Percentiles rank a stretch among this genome's conserved stretches.
Evolutionary conservation across 345 rosid species (phyloP).

Genomic region (Bretschneidera sinensis): DNA sequence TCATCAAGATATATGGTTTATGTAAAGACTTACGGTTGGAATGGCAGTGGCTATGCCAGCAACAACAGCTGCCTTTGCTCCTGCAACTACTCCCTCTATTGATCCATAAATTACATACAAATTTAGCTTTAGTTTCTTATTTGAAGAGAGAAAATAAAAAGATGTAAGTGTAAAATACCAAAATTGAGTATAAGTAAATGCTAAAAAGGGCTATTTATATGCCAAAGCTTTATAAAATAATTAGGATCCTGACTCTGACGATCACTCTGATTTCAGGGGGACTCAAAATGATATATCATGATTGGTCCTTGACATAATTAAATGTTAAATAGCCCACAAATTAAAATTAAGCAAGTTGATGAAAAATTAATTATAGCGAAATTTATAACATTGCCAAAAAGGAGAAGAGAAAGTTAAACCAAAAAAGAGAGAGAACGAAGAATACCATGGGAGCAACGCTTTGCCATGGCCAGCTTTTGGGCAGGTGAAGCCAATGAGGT

Average conservation of each 20-base stretch:
- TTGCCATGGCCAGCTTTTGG: constrained; percentile 60
- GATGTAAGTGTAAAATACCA: too few relatives aligned
- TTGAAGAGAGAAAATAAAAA: too few relatives aligned
- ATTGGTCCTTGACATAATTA: too few relatives aligned
- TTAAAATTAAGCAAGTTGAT: constrained; percentile 2
- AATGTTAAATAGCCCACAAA: not conserved
- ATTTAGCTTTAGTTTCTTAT: too few relatives aligned
- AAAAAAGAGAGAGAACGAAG: not conserved
- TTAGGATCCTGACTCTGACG: too few relatives aligned
- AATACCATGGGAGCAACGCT: constrained; percentile 52
- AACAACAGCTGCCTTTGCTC: constrained; percentile 79
- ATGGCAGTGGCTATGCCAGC: constrained; percentile 66
- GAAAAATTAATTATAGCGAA: not conserved
- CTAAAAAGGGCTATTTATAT: too few relatives aligned
- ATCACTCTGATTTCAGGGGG: too few relatives aligned
- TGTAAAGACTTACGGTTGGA: constrained; percentile 59
- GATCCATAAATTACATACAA: constrained; percentile 11
- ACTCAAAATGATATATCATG: too few relatives aligned
- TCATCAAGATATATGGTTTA: too few relatives aligned
- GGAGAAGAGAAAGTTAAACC: not conserved
- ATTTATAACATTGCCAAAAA: constrained; percentile 3
- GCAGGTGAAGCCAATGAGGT: constrained; percentile 43
- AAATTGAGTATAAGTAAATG: too few relatives aligned
- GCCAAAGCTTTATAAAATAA: too few relatives aligned
- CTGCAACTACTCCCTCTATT: constrained; percentile 78